Base-by-base conservation (phyloP, 1,139 yeast genomes). In the Candida neerlandica region DNA sequence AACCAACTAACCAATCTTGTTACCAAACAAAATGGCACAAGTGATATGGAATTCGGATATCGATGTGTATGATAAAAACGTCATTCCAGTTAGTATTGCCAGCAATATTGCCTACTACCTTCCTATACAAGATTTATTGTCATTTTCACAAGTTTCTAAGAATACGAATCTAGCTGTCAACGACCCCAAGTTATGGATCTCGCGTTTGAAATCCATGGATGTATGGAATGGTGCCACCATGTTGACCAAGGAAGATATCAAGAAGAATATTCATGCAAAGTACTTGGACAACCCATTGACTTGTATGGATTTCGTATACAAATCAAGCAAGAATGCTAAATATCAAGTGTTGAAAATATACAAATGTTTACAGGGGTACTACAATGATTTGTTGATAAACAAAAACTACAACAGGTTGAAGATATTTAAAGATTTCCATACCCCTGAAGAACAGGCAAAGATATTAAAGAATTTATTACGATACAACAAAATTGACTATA, bases 141-240 rank as follows among this genome's bases (percentile, higher is more conserved):
- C 63, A 18, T 76, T 76, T 53, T 62, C 71, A 9, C 63, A 58
- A 39, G 71, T 73, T 3, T 74, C 79, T 14, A 65, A 62, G 51
- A 76, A 76, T 55, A 66, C 79, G 1, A 61, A 68, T 51, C 63
- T 62, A 37, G 67, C 78, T 1, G 76, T 64, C 33, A 66, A 65
- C 52, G 71, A 75, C 50, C 70, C 75, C 5, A 60, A 62, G 14
- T 61, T 82, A 21, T 87, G 92, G 92, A 61, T 77, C 4, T 58
- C 70, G 4, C 73, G 78, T 59, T 67, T 87, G 46, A 67, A 64
- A 53, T 64, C 60, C 26, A 71, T 86, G 66, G 81, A 77, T 0
- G 61, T 82, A 4, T 82, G 86, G 84, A 65, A 70, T 16, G 55
- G 54, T 15, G 68, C 54, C 2, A 39, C 9, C 2, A 44, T 44